These are phyloP conservation scores for Pseudohyphozyma bogoriensis DNA, from an alignment of 768 basidiomycete genomes.

Conservation along the genomic window DNA sequence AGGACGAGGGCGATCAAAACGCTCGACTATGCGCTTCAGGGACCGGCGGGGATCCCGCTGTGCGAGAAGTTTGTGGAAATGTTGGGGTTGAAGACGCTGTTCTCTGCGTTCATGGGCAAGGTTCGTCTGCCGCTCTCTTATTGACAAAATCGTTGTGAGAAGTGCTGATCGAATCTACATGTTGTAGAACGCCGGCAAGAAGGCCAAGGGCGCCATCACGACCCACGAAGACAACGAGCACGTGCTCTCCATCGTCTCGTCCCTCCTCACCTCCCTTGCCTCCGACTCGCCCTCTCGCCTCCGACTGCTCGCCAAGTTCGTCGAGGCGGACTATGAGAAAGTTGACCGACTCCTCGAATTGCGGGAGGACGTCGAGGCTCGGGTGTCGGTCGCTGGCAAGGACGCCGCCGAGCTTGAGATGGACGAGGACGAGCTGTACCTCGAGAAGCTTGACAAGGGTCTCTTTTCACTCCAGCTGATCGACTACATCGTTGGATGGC, in stretches of 20 bases:
- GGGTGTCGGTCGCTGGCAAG: conserved; percentile 56
- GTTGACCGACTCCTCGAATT: conserved; percentile 85
- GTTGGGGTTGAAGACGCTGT: conserved; percentile 77
- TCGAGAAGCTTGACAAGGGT: conserved; percentile 77
- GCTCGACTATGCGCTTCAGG: conserved; percentile 68
- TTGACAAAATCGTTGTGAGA: no score
- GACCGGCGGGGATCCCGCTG: conserved; percentile 50
- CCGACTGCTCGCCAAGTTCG: conserved; percentile 83
- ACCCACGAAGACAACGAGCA: conserved; percentile 73
- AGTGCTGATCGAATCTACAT: not conserved
- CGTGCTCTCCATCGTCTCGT: conserved; percentile 75
- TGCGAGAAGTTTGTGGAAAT: conserved; percentile 83
- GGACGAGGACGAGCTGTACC: conserved; percentile 67
- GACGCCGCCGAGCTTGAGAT: conserved; percentile 48
- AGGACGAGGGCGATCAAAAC: conserved; percentile 54
- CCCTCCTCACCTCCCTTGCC: conserved; percentile 72
- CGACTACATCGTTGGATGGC: conserved; percentile 90
- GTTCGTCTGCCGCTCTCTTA: conserved; percentile 41
- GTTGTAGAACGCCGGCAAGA: conserved; percentile 52
- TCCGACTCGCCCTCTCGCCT: conserved; percentile 72
- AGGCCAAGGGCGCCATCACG: conserved; percentile 46
- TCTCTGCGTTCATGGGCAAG: conserved; percentile 89
- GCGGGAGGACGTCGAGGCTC: conserved; percentile 53
- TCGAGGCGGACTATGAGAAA: conserved; percentile 86
- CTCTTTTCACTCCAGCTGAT: conserved; percentile 79